These are phyloP conservation scores for Paraphoma chrysanthemicola DNA, from an alignment of 2,329 filamentous ascomycete genomes.

Conservation along the genomic window DNA sequence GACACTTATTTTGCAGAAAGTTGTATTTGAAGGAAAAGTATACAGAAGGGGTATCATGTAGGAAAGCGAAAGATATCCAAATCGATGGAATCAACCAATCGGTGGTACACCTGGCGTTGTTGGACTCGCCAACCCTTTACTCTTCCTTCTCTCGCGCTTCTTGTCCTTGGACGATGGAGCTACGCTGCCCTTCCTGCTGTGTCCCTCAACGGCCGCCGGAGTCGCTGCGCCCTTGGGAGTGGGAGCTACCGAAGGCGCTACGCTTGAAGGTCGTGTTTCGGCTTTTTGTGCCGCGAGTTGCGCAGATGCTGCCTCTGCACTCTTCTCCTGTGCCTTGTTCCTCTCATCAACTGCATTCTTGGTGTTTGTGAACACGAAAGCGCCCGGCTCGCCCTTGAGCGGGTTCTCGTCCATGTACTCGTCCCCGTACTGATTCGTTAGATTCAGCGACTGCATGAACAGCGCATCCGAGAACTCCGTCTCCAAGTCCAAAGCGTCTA, in stretches of 20 bases:
- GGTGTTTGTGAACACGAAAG: constrained; percentile 63
- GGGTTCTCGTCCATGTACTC: constrained; percentile 72
- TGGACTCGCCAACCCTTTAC: constrained; percentile 44
- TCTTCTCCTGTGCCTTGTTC: constrained; percentile 45
- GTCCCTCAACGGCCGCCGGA: constrained; percentile 20
- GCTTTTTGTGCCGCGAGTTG: constrained; percentile 18
- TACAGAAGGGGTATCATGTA: background rate
- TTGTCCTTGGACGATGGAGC: constrained; percentile 33
- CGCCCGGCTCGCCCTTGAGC: constrained; percentile 67
- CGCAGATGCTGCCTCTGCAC: constrained; percentile 17
- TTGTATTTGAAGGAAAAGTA: too few relatives aligned
- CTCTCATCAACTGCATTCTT: constrained; percentile 51
- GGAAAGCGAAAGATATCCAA: background rate
- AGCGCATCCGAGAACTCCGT: constrained; percentile 42
- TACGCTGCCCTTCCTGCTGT: constrained; percentile 34
- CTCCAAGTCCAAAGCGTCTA: constrained; percentile 20
- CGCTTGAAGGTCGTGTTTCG: constrained; percentile 31
- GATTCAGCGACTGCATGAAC: constrained; percentile 55
- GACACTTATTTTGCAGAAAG: too few relatives aligned
- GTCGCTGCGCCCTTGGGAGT: constrained; percentile 36
- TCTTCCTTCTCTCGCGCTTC: constrained; percentile 48
- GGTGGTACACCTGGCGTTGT: constrained; percentile 33
- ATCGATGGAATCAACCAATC: background rate
- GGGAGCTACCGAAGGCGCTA: constrained; percentile 34
- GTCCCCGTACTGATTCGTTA: constrained; percentile 62